A percentile compares a stretch with the other conserved stretches of the same genome.
Evolutionary conservation across 352 stramenopile genomes (phyloP).

Genomic region (Blastocystis sp.): DNA sequence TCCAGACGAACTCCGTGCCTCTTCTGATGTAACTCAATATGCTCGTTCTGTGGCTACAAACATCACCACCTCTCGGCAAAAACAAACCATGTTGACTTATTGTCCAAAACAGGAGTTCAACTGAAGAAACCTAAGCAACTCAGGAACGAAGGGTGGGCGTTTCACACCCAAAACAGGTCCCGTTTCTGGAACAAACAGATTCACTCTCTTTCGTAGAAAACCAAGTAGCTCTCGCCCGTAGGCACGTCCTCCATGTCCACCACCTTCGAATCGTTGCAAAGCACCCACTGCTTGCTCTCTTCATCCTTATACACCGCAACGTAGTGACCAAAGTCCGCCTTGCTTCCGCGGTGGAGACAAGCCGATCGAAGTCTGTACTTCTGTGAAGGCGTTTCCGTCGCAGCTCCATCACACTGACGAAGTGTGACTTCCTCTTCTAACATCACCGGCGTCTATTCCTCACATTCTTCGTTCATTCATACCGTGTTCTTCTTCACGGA

Average conservation of each 20-base stretch:
- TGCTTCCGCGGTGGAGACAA: conserved; percentile 58
- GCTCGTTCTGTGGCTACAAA: conserved; percentile 86
- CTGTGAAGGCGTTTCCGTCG: not conserved
- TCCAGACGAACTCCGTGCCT: conserved; percentile 97
- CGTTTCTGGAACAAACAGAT: conserved; percentile 65
- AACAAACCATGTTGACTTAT: conserved; percentile 57
- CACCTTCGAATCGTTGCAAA: conserved; percentile 68
- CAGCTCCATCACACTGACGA: not conserved
- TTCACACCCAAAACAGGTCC: not conserved
- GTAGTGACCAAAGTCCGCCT: conserved; percentile 62
- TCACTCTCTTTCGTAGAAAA: conserved; percentile 41
- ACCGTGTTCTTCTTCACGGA: not conserved
- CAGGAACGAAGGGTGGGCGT: conserved; percentile 14
- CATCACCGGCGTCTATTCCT: not conserved
- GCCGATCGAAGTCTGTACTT: not conserved
- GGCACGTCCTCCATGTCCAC: conserved; percentile 13
- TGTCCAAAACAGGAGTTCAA: conserved; percentile 52
- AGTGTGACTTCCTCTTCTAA: conserved; percentile 32
- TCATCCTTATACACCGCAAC: conserved; percentile 56
- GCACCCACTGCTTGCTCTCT: conserved; percentile 27
- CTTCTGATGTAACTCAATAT: conserved; percentile 99
- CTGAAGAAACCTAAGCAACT: not conserved
- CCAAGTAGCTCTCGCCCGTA: conserved; percentile 44
- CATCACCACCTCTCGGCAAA: not conserved
- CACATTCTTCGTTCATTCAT: not conserved